phyloP scores from a whole-genome alignment of 78 protist genomes.

The Isochrysis galbana region DNA sequence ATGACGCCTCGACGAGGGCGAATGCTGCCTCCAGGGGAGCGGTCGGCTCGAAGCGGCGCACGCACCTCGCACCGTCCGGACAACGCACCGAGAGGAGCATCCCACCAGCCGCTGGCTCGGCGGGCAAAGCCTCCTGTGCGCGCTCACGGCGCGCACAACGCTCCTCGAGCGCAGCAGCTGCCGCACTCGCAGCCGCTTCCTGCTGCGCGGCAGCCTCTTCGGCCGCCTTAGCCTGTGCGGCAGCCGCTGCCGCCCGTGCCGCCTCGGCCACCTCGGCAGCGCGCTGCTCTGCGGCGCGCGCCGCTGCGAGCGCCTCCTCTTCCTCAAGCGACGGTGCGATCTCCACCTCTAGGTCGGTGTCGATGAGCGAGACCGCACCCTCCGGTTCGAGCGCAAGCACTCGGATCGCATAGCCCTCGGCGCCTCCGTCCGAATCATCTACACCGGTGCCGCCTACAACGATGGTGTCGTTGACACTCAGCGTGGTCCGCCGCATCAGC shows the following conservation, averaged over 20 bases:
- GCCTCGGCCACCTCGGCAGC: background rate
- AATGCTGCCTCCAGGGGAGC: background rate
- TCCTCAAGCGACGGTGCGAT: background rate
- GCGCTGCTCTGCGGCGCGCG: background rate
- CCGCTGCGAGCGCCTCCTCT: background rate
- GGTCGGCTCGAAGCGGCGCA: background rate
- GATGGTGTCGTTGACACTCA: background rate
- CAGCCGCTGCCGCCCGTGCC: background rate
- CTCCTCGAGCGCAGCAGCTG: background rate
- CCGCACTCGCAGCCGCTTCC: background rate
- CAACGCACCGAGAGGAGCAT: background rate
- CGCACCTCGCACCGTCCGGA: background rate
- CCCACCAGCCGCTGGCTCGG: background rate
- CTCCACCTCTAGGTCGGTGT: conserved; percentile 30
- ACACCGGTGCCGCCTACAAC: background rate
- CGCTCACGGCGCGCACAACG: background rate
- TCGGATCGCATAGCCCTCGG: background rate
- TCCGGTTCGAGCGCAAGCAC: background rate
- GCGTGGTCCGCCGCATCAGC: background rate
- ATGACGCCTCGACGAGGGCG: background rate
- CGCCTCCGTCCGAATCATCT: background rate
- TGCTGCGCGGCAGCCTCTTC: background rate
- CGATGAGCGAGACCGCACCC: conserved; percentile 1
- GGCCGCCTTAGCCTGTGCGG: no score
- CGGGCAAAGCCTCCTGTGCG: background rate